Base-by-base conservation (phyloP, 2,329 filamentous ascomycete species). In the Cytospora mali region DNA sequence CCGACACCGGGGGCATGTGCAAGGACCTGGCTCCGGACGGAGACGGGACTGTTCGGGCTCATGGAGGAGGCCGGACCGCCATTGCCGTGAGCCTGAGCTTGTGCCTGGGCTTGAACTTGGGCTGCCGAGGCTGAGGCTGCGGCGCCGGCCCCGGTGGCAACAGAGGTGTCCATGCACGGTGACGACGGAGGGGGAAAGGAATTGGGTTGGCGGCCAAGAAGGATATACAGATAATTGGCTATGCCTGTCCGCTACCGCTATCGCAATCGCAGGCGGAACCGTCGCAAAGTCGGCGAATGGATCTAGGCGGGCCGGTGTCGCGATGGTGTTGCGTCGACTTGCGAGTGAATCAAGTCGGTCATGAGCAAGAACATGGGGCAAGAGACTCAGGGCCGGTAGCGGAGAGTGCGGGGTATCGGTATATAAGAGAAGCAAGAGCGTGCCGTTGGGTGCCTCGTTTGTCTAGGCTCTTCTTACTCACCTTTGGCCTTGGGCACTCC, bases 31-130 rank as follows among this genome's bases (percentile, higher is more conserved):
- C 73, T 73, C 68, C 82, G 81, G 68, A 80, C 76, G 73, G 81
- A 84, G 70, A 81, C 75, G 64, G 83, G 83, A 72, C 82, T 84
- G 68, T 81, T 84, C 71, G 83, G 83, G 72, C 82, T 84, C 62
- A 73, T 64, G 21, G 71, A 72, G 53, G 70, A 61, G 57, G 64
- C 64, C 13, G 61, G 61, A 21, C 53, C 61, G 16, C 61, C 64
- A 29, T 57, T 62, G 52, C 58, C 52, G 35, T 61, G 56, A 13
- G 46, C 46, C 27, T 58, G 55, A 49, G 61, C 55, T 25, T 55
- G 55, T 49, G 61, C 50, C 39, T 51, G 56, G 4, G 9, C n/a
- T 9, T 61, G 57, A 27, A 53, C 55, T 29, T 58, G 56, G 61
- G 16, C 13, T 4, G 55, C 60, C 49, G 46, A 55, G 48, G 55